These are phyloP conservation scores for Clausena lansium DNA, from an alignment of 345 rosid genomes.

Conservation along the genomic window DNA sequence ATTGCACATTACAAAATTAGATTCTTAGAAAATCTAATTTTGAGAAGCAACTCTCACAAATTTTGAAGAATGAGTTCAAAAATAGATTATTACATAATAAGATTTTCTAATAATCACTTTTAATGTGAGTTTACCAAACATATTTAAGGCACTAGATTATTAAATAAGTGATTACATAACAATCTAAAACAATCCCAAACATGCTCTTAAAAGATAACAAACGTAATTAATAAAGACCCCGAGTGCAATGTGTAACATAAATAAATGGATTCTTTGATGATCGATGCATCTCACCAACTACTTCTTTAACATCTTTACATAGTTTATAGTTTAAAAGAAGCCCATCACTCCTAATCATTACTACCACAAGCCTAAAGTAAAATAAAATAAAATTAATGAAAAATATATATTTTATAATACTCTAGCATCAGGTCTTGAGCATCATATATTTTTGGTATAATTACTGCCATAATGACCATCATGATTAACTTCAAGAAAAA, in stretches of 20 bases:
- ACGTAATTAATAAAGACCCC: too few relatives aligned
- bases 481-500: constrained; percentile 27
- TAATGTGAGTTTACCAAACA: too few relatives aligned
- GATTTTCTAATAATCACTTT: too few relatives aligned
- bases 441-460: constrained; percentile 33
- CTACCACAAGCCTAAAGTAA: constrained; percentile 31
- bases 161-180: too few relatives aligned
- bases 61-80: too few relatives aligned
- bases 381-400: constrained; percentile 2
- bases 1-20: too few relatives aligned
- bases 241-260: not conserved
- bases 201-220: too few relatives aligned
- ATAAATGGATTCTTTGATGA: constrained; percentile 25
- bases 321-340: not conserved
- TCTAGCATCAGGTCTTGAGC: constrained; percentile 21
- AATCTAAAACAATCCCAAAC: too few relatives aligned
- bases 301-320: constrained; percentile 1
- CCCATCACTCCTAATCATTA: constrained; percentile 46
- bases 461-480: constrained; percentile 41
- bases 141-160: too few relatives aligned
- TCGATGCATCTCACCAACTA: constrained; percentile 22
- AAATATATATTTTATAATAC: not conserved
- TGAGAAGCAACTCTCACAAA: too few relatives aligned
- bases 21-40: too few relatives aligned
- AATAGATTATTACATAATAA: too few relatives aligned